Percentiles rank a stretch among this genome's conserved stretches.
Evolutionary conservation across 164 flowering plant species (phyloP).

Genomic region (Chloranthus sessilifolius): DNA sequence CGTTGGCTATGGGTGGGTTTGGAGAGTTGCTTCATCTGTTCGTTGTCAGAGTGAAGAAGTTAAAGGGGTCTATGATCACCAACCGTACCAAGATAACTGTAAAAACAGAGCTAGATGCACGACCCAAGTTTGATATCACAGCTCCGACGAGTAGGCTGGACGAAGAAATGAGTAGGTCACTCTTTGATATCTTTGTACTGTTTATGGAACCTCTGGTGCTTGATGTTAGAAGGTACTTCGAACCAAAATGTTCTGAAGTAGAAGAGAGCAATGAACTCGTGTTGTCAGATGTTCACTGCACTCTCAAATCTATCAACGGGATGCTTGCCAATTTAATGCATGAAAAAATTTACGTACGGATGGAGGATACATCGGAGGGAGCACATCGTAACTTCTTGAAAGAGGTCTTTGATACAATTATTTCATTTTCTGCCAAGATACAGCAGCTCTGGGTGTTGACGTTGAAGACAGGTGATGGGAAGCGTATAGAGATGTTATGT

Average conservation of each 20-base stretch:
- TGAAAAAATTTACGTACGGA: constrained; percentile 51
- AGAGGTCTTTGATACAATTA: constrained; percentile 28
- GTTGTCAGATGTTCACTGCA: constrained; percentile 27
- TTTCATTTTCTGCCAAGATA: constrained; percentile 35
- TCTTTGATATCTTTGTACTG: constrained; percentile 67
- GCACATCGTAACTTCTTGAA: constrained; percentile 55
- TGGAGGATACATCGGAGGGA: constrained; percentile 69
- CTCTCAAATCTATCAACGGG: constrained; percentile 44
- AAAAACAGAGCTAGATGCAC: constrained; percentile 14
- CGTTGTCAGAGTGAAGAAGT: constrained; percentile 43
- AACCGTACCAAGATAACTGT: constrained; percentile 16
- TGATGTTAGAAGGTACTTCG: constrained; percentile 28
- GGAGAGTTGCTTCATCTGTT: constrained; percentile 64
- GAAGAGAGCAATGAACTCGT: constrained; percentile 10
- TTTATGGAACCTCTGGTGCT: constrained; percentile 59
- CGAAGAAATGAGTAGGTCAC: constrained; percentile 46
- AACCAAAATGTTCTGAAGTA: constrained; percentile 19
- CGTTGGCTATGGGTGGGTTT: constrained; percentile 28
- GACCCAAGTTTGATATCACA: constrained; percentile 3
- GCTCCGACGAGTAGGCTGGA: constrained; percentile 23
- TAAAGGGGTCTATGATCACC: constrained; percentile 26
- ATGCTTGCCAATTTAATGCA: constrained; percentile 43
- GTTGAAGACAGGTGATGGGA: constrained; percentile 11
- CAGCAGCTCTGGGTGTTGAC: constrained; percentile 20
- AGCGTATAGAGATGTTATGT: constrained; percentile 14